phyloP scores from a whole-genome alignment of 2,329 filamentous ascomycete species.

The Tricladium varicosporioides region DNA sequence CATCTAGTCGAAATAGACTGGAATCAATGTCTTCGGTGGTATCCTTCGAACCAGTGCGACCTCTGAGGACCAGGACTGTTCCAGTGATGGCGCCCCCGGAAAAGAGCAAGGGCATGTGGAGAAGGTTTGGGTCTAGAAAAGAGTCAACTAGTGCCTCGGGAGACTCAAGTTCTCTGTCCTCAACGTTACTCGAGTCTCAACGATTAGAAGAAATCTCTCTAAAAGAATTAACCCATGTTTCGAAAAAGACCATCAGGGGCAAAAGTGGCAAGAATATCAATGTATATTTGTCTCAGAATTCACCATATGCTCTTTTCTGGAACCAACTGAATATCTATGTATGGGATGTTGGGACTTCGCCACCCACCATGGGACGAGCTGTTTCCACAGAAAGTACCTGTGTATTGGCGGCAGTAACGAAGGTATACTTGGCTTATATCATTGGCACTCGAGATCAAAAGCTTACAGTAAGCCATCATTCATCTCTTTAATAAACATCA shows the following conservation, averaged over 20 bases:
- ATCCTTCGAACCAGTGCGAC: conserved; percentile 20
- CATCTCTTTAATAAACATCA: no score
- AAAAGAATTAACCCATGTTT: conserved; percentile 29
- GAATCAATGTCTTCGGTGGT: conserved; percentile 16
- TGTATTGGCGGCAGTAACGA: conserved; percentile 39
- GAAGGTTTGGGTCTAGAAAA: conserved; percentile 30
- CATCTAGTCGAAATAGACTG: conserved; percentile 11
- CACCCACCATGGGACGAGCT: conserved; percentile 34
- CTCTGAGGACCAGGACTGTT: conserved; percentile 16
- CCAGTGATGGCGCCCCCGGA: conserved; percentile 17
- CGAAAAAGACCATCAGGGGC: conserved; percentile 31
- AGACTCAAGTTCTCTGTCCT: conserved; percentile 40
- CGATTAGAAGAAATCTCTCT: conserved; percentile 40
- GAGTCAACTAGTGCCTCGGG: conserved; percentile 28
- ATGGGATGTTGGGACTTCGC: conserved; percentile 39
- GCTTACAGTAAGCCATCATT: conserved; percentile 35
- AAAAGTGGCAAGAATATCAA: conserved; percentile 37
- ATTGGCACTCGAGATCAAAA: conserved; percentile 41
- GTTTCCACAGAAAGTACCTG: conserved; percentile 40
- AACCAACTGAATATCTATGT: conserved; percentile 38
- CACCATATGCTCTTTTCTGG: conserved; percentile 40
- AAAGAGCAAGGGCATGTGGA: conserved; percentile 35
- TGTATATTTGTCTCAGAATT: conserved; percentile 39
- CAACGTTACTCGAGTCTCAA: conserved; percentile 34
- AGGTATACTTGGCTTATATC: conserved; percentile 39